phyloP scores from a whole-genome alignment of 768 basidiomycete species.

The Glaciozyma martinii region DNA sequence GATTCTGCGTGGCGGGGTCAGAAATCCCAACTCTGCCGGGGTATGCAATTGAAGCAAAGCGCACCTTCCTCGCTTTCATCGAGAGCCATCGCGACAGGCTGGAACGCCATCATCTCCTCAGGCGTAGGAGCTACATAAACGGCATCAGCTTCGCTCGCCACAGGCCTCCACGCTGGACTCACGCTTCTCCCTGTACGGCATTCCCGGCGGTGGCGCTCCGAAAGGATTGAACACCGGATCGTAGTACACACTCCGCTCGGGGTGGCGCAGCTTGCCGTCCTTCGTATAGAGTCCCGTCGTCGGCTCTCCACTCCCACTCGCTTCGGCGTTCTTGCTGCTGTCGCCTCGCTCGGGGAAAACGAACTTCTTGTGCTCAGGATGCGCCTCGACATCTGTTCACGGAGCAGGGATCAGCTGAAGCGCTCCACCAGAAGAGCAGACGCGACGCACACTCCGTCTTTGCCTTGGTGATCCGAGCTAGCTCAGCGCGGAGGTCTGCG shows the following conservation, averaged over 20 bases:
- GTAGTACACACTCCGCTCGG: conserved; percentile 68
- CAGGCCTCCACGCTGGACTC: not conserved
- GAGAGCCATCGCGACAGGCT: not conserved
- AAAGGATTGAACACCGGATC: conserved; percentile 87
- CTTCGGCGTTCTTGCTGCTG: conserved; percentile 43
- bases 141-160: not conserved
- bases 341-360: conserved; percentile 50
- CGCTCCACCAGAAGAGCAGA: not conserved
- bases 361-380: conserved; percentile 80
- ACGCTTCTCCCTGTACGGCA: conserved; percentile 73
- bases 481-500: conserved; percentile 61
- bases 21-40: too few relatives aligned
- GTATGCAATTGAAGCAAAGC: not conserved
- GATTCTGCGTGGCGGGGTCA: not conserved
- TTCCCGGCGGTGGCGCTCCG: conserved; percentile 87
- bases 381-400: conserved; percentile 54
- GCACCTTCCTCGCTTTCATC: conserved; percentile 2
- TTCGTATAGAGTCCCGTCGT: conserved; percentile 28
- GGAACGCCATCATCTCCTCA: conserved; percentile 22
- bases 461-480: conserved; percentile 69
- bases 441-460: conserved; percentile 64
- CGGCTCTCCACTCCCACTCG: conserved; percentile 34
- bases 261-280: conserved; percentile 43
- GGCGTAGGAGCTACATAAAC: conserved; percentile 14
- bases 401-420: not conserved